Percentiles rank a stretch among this genome's conserved stretches.
phyloP scores from a whole-genome alignment of 805 yeast species.

The Komagataella ulmi region DNA sequence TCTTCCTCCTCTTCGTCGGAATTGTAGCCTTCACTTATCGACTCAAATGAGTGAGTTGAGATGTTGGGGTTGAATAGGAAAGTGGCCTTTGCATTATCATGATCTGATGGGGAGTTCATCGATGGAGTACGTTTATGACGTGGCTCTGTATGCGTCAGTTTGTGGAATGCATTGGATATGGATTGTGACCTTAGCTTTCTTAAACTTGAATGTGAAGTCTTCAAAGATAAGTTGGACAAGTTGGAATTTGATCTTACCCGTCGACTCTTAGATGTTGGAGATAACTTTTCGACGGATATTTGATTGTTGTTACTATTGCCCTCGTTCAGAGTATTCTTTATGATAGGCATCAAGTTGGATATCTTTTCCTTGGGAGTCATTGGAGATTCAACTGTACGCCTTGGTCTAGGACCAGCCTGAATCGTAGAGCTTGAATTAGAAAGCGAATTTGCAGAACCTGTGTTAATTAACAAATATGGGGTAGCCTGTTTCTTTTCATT shows the following conservation, averaged over 20 bases:
- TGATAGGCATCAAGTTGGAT: neutral
- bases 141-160: neutral
- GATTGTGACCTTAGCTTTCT: neutral
- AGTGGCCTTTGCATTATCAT: neutral
- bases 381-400: neutral
- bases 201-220: neutral
- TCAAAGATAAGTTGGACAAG: neutral
- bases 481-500: neutral
- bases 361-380: neutral
- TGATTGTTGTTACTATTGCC: neutral
- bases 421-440: neutral
- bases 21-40: neutral
- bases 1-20: neutral
- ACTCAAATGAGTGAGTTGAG: neutral
- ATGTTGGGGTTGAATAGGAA: neutral
- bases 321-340: neutral
- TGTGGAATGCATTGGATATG: neutral
- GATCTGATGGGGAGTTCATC: neutral
- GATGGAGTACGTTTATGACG: neutral
- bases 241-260: neutral
- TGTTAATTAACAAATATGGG: neutral
- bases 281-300: neutral
- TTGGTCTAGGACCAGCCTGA: neutral
- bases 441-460: neutral
- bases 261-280: neutral